Conservation (phyloP, 139 green algal genomes). For the Nannochloris sp. region DNA sequence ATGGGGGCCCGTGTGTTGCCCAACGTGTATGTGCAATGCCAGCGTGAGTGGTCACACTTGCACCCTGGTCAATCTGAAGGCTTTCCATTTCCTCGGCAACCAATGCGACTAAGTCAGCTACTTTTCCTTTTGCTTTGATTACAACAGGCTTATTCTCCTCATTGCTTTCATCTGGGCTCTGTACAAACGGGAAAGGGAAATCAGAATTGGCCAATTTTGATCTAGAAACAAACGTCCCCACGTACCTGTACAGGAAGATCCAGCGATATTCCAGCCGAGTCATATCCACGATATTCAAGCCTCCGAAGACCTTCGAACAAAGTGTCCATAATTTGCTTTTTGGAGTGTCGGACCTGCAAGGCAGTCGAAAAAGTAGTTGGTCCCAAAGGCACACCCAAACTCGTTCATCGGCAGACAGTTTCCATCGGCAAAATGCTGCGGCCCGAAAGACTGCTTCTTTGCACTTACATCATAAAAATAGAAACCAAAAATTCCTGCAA, state of each 20-base stretch:
- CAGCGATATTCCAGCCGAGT: slow-evolving; percentile 84
- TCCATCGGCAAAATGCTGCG: background rate
- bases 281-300: slow-evolving; percentile 97
- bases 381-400: background rate
- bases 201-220: background rate
- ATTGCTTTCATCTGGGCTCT: too few relatives aligned
- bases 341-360: slow-evolving; percentile 37
- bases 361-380: background rate
- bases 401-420: background rate
- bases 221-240: background rate
- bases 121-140: slow-evolving; percentile 85
- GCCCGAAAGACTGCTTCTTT: background rate
- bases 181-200: too few relatives aligned
- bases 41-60: slow-evolving; percentile 50
- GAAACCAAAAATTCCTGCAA: slow-evolving; percentile 33
- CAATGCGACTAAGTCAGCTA: slow-evolving; percentile 63
- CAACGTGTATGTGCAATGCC: slow-evolving; percentile 96
- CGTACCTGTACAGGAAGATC: slow-evolving; percentile 32
- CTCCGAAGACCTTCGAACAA: slow-evolving; percentile 82
- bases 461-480: slow-evolving; percentile 34
- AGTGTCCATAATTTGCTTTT: slow-evolving; percentile 69
- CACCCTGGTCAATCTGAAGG: background rate
- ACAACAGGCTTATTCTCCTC: slow-evolving; percentile 36
- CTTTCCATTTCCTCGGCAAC: slow-evolving; percentile 1
- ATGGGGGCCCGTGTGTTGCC: slow-evolving; percentile 91